phyloP scores from a whole-genome alignment of 2,329 filamentous ascomycete genomes.

The Claviceps monticola region DNA sequence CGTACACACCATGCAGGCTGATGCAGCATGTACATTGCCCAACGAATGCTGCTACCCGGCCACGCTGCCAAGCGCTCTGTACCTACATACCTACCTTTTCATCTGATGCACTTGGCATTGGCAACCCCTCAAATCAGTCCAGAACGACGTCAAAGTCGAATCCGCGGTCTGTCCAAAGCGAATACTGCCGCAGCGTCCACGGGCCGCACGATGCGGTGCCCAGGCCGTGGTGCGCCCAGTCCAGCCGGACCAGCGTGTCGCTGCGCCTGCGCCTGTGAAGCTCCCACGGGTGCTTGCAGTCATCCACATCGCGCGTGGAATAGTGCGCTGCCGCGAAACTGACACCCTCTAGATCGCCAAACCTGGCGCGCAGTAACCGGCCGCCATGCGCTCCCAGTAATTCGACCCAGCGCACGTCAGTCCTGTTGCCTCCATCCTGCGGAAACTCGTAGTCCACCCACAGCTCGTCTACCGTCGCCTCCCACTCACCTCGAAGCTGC shows the following conservation, averaged over 20 bases:
- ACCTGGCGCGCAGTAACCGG: slow-evolving; percentile 28
- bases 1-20: too few species aligned
- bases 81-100: too few species aligned
- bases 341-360: slow-evolving; percentile 31
- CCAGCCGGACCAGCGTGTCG: slow-evolving; percentile 42
- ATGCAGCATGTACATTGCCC: too few species aligned
- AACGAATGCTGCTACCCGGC: too few species aligned
- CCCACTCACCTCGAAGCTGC: slow-evolving; percentile 43
- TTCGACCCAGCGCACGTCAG: slow-evolving; percentile 47
- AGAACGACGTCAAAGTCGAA: slow-evolving; percentile 31
- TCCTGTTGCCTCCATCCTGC: slow-evolving; percentile 52
- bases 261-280: slow-evolving; percentile 32
- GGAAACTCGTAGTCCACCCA: slow-evolving; percentile 52
- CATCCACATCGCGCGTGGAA: slow-evolving; percentile 36
- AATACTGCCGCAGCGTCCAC: slow-evolving; percentile 34
- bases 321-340: slow-evolving; percentile 47
- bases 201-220: slow-evolving; percentile 51
- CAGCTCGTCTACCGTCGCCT: slow-evolving; percentile 32
- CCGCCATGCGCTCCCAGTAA: slow-evolving; percentile 20
- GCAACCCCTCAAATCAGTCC: slow-evolving; percentile 17
- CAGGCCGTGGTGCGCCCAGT: slow-evolving; percentile 48
- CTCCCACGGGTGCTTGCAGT: slow-evolving; percentile 46
- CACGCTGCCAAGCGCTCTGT: too few species aligned
- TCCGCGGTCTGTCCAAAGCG: slow-evolving; percentile 25
- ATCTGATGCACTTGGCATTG: too few species aligned